Evolutionary conservation across 2,329 filamentous ascomycete genomes (phyloP).

Genomic region (Parafenestella ontariensis): DNA sequence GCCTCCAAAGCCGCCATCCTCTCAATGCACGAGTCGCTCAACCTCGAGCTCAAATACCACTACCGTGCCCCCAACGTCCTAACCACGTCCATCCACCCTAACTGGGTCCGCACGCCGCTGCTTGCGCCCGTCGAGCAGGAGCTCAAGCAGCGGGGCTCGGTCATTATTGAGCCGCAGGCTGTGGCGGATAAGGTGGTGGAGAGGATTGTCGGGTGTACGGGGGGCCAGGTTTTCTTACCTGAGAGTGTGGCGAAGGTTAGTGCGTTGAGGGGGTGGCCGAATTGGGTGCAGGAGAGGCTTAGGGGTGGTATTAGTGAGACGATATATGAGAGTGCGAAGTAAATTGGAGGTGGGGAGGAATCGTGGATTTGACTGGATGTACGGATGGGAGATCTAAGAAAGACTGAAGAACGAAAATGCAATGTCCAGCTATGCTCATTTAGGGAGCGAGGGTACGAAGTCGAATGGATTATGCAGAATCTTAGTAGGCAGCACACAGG

Average conservation of each 20-base stretch:
- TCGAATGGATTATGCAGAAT: no score
- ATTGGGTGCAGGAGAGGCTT: conserved; percentile 56
- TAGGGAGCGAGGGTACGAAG: neutral
- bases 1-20: conserved; percentile 61
- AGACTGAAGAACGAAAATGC: no score
- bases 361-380: no score
- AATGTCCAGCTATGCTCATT: neutral
- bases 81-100: conserved; percentile 53
- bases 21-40: conserved; percentile 62
- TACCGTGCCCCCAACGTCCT: conserved; percentile 51
- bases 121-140: conserved; percentile 39
- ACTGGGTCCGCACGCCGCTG: conserved; percentile 52
- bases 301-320: conserved; percentile 27
- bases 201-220: conserved; percentile 49
- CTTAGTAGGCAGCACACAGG: no score
- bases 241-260: conserved; percentile 21
- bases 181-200: conserved; percentile 52
- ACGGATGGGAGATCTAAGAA: no score
- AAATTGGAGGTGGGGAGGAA: neutral
- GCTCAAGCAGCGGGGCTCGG: conserved; percentile 38
- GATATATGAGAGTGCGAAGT: conserved; percentile 20
- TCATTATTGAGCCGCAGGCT: conserved; percentile 47
- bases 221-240: conserved; percentile 53
- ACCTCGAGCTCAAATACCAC: conserved; percentile 49
- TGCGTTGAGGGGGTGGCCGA: conserved; percentile 54